phyloP scores from a whole-genome alignment of 306 rosid species.

The Quercus variabilis region DNA sequence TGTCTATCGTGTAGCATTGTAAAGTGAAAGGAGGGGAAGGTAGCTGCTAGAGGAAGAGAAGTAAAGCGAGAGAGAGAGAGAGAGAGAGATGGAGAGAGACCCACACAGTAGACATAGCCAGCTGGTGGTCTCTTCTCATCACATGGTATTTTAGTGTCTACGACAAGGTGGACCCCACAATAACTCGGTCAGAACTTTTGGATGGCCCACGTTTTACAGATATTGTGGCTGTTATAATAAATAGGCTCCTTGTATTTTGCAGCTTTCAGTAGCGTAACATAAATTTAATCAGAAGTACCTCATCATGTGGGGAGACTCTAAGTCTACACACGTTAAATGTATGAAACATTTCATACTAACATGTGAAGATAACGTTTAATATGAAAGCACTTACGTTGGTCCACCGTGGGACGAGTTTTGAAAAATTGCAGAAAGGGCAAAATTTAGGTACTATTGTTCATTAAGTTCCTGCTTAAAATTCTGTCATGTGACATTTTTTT shows the following conservation, averaged over 20 bases:
- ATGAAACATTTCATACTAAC: too few species aligned
- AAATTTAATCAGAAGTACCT: not conserved
- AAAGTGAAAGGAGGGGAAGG: not conserved
- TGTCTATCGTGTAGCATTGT: too few species aligned
- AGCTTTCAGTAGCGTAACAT: not conserved
- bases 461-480: accelerated
- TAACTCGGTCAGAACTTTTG: not conserved
- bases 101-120: constrained; percentile 47
- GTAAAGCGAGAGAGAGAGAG: constrained; percentile 11
- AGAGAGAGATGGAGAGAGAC: constrained; percentile 7
- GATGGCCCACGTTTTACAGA: constrained; percentile 32
- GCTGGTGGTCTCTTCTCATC: constrained; percentile 59
- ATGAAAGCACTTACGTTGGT: too few species aligned
- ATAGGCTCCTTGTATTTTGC: constrained; percentile 18
- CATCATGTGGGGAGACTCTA: not conserved
- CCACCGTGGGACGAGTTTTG: too few species aligned
- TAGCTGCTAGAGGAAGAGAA: not conserved
- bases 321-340: too few species aligned
- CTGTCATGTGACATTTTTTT: accelerated
- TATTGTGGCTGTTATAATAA: not conserved
- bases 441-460: accelerated
- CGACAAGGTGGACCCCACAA: constrained; percentile 19
- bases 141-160: constrained; percentile 41
- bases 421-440: accelerated
- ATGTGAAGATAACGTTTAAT: too few species aligned